Evolutionary conservation across 768 basidiomycete genomes (phyloP).

Genomic region (Brasilioporus rufonigricans): DNA sequence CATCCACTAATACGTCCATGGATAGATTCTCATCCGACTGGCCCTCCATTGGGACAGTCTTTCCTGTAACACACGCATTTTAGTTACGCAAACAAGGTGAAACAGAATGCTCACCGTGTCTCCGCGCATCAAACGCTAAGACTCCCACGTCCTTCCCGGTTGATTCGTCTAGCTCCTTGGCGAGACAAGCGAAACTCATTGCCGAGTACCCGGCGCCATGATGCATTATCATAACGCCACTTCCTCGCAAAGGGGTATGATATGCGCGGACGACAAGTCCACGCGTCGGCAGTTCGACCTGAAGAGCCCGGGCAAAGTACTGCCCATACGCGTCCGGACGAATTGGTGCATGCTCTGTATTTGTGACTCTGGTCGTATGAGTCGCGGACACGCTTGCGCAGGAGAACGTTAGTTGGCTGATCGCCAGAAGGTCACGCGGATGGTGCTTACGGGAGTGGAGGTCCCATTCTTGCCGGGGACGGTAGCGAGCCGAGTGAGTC

Average conservation of each 20-base stretch:
- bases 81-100: not conserved
- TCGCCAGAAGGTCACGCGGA: not conserved
- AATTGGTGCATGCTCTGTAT: conserved; percentile 70
- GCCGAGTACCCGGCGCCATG: conserved; percentile 95
- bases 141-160: conserved; percentile 77
- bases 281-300: conserved; percentile 63
- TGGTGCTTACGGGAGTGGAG: conserved; percentile 57
- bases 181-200: conserved; percentile 85
- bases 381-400: conserved; percentile 27
- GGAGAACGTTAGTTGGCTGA: conserved; percentile 14
- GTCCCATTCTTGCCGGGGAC: conserved; percentile 47
- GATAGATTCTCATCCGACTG: conserved; percentile 44
- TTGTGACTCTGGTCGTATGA: conserved; percentile 37
- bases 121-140: conserved; percentile 76
- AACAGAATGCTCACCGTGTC: conserved; percentile 66
- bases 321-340: conserved; percentile 53
- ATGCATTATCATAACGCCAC: conserved; percentile 84
- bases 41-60: conserved; percentile 22
- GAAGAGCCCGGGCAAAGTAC: conserved; percentile 78
- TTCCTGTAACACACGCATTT: conserved; percentile 13
- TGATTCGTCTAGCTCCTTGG: conserved; percentile 66
- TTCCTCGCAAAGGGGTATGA: conserved; percentile 64
- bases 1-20: conserved; percentile 66
- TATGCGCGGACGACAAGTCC: conserved; percentile 76
- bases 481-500: conserved; percentile 64